A percentile compares a stretch with the other conserved stretches of the same genome.
Conservation (phyloP, 2,329 filamentous ascomycete genomes). For the Aspergillus quadricinctus region DNA sequence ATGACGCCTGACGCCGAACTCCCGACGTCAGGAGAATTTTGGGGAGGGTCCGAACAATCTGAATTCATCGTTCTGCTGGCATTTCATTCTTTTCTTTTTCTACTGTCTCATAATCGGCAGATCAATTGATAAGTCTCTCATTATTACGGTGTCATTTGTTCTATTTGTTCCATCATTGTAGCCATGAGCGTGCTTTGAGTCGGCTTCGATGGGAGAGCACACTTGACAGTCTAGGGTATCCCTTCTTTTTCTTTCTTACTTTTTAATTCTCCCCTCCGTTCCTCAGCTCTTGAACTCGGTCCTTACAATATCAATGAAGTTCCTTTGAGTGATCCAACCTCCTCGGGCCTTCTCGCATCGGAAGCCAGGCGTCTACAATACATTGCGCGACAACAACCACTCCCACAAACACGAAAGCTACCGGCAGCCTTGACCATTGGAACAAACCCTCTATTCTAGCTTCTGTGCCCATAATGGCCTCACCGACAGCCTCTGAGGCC, state of each 20-base stretch:
- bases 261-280: slow-evolving; percentile 8
- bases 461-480: slow-evolving; percentile 7
- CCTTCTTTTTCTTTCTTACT: slow-evolving; percentile 9
- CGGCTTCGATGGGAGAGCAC: not conserved
- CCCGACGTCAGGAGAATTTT: slow-evolving; percentile 22
- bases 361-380: not conserved
- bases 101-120: not conserved
- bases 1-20: slow-evolving; percentile 24
- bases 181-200: slow-evolving; percentile 11
- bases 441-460: not conserved
- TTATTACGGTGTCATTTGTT: not conserved
- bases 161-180: slow-evolving; percentile 10
- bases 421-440: not conserved
- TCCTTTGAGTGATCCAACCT: not conserved
- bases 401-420: not conserved
- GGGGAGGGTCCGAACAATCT: slow-evolving; percentile 1
- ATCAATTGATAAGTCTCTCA: not conserved
- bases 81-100: not conserved
- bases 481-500: slow-evolving; percentile 5
- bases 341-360: not conserved
- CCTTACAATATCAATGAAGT: not conserved
- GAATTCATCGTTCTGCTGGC: not conserved
- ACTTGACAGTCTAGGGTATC: not conserved
- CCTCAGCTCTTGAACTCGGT: not conserved
- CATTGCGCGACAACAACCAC: not conserved